Evolutionary conservation across 2,329 filamentous ascomycete genomes (phyloP), one percentile per base, ranked within the genome.

Genomic region (Colletotrichum truncatum): DNA sequence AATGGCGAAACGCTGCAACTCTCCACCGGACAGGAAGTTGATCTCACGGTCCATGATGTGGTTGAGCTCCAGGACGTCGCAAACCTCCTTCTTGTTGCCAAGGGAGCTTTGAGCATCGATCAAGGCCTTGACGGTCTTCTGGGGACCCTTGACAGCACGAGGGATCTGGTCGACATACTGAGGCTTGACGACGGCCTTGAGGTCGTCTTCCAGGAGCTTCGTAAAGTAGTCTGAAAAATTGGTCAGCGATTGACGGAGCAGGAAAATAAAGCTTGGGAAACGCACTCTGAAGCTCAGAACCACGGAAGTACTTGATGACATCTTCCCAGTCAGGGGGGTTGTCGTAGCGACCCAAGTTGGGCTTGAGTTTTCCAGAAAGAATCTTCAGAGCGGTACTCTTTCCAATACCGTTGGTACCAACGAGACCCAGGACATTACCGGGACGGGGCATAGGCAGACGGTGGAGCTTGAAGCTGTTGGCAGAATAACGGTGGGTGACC

Each of bases 361-460:
- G 96, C 89, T 99, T 99, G 75, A 99, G 87, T 84, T 98, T 99
- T 77, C 96, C 96, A 75, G 93, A 97, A 74, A 99, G 89, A 78
- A 99, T 98, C 86, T 99, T 99, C 79, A 99, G 84, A 8, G 96
- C 97, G n/a, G 96, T 99, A 84, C 94, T 98, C 89, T 99, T 99
- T 81, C 96, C 96, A 74, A 98, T 99, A 93, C 97, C 96, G 89
- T 99, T 99, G 73, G 96, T 98, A 79, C 96, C 97, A 45, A 99
- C 97, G 55, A 99, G 87, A 84, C 96, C 96, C 63, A 99, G 83
- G 28, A 99, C 97, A 77, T 98, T 93, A 68, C 96, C 96, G 30
- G 96, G 95, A 67, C 96, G 91, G 69, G 96, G 96, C 88, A 95
- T 98, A 63, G 97, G 96, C 75, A 98, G 87, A 73, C 97, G 91